Evolutionary conservation across 768 basidiomycete species (phyloP).

Genomic region (Amanita jacksonii): DNA sequence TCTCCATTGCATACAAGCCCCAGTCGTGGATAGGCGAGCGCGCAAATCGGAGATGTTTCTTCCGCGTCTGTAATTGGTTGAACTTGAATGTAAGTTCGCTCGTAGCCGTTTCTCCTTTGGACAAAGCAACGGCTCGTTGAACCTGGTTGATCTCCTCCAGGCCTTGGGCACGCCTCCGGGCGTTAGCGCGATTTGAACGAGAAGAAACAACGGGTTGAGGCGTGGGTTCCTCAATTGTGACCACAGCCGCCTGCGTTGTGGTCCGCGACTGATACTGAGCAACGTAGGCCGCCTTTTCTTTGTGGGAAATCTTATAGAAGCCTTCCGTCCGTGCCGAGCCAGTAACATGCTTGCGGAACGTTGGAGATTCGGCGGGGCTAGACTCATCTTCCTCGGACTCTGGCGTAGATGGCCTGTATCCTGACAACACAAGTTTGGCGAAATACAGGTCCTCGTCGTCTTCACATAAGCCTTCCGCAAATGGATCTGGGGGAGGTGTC

Average conservation of each 20-base stretch:
- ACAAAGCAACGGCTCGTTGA: slow-evolving; percentile 67
- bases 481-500: slow-evolving; percentile 43
- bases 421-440: slow-evolving; percentile 49
- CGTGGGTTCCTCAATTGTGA: slow-evolving; percentile 36
- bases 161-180: slow-evolving; percentile 83
- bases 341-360: slow-evolving; percentile 69
- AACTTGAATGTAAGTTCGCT: slow-evolving; percentile 84
- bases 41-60: slow-evolving; percentile 95
- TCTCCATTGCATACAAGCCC: slow-evolving; percentile 97
- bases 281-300: slow-evolving; percentile 87
- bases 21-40: slow-evolving; percentile 96
- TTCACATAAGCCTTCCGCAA: slow-evolving; percentile 51
- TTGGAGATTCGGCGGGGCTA: slow-evolving; percentile 28
- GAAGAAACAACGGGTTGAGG: slow-evolving; percentile 62
- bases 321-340: slow-evolving; percentile 92
- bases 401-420: slow-evolving; percentile 19
- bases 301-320: slow-evolving; percentile 89
- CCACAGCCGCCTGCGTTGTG: slow-evolving; percentile 31
- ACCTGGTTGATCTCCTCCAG: slow-evolving; percentile 93
- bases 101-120: slow-evolving; percentile 64
- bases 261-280: slow-evolving; percentile 74
- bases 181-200: slow-evolving; percentile 86
- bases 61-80: slow-evolving; percentile 94
- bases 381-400: slow-evolving; percentile 15
- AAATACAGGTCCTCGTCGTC: slow-evolving; percentile 91